Base-by-base conservation (phyloP, 257 asterid species). In the Asclepias syriaca region DNA sequence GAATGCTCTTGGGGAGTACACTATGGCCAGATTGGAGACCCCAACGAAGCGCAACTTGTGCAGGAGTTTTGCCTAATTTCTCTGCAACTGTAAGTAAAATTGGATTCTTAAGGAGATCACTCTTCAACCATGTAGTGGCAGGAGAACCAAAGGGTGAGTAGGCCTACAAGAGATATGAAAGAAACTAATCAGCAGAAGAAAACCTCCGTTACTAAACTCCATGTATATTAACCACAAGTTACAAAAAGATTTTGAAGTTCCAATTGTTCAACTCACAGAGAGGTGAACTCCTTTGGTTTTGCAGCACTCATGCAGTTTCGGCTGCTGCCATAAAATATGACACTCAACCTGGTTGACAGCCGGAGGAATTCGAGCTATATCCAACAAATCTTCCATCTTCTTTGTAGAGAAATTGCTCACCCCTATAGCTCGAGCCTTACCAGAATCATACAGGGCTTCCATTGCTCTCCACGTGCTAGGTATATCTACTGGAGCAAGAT, bases 61-160 rank as follows among this genome's bases (percentile, higher is more conserved):
- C 89, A 22, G 89, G 85, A 72, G 85, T 82, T 72, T 77, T 85
- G 29, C 87, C 89, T 77, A 82, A 67, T 49, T 76, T 75, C 76
- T 80, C 80, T 8, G 89, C 87, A 58, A 68, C 66, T 54, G 81
- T 39, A 53, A 79, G 74, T 70, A 90, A 37, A 71, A 82, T 78
- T n/a, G 93, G 98, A 72, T 82, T 82, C 77, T 77, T 61, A 68
- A 93, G 91, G 61, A 88, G 91, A 51, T 88, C 88, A 40, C 91
- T 75, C 75, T 86, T 86, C 39, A 86, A 65, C 91, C 90, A 86
- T 43, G 87, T 72, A 18, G 97, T 83, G 45, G 95, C 97, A 16
- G 96, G 96, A 32, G 95, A 88, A 74, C 98, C 97, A 73, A 93
- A 77, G 5, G 98, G 98, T 16, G 97, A 93, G 77, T 83, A 93